phyloP scores from a whole-genome alignment of 352 stramenopile species.

The Pythium pectinolyticum region DNA sequence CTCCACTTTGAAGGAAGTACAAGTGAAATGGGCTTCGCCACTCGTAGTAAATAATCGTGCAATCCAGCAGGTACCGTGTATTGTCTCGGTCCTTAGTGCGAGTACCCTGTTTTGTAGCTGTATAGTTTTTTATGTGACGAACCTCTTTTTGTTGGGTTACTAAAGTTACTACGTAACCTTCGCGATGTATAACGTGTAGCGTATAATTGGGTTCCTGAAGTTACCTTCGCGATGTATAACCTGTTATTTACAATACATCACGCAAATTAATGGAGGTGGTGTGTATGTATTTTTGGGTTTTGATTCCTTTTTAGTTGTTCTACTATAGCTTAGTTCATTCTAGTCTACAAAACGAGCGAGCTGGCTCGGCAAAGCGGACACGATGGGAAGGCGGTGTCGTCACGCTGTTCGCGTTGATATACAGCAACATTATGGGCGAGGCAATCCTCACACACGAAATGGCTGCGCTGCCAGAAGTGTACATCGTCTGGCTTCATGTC shows the following conservation, averaged over 20 bases:
- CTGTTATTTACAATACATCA: too few species aligned
- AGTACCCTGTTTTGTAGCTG: background rate
- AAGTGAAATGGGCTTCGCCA: background rate
- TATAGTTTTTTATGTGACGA: background rate
- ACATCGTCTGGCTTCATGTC: background rate
- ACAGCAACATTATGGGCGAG: background rate
- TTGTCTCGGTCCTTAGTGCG: too few species aligned
- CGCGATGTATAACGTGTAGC: background rate
- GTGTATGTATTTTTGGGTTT: too few species aligned
- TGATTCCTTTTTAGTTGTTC: too few species aligned
- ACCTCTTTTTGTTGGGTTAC: too few species aligned
- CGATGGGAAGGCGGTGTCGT: background rate
- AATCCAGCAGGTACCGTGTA: too few species aligned
- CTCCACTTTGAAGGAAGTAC: background rate
- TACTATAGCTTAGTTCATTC: too few species aligned
- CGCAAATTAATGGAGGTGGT: too few species aligned
- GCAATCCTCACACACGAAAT: background rate
- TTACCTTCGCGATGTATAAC: too few species aligned
- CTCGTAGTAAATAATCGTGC: background rate
- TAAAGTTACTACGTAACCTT: background rate
- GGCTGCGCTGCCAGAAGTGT: background rate
- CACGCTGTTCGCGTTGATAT: background rate
- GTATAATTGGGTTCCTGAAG: too few species aligned
- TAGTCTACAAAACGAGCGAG: too few species aligned
- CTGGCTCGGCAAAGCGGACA: background rate